These are phyloP conservation scores for Nematocida displodere DNA, from an alignment of 371 early-diverging fungal genomes.

Conservation along the genomic window DNA sequence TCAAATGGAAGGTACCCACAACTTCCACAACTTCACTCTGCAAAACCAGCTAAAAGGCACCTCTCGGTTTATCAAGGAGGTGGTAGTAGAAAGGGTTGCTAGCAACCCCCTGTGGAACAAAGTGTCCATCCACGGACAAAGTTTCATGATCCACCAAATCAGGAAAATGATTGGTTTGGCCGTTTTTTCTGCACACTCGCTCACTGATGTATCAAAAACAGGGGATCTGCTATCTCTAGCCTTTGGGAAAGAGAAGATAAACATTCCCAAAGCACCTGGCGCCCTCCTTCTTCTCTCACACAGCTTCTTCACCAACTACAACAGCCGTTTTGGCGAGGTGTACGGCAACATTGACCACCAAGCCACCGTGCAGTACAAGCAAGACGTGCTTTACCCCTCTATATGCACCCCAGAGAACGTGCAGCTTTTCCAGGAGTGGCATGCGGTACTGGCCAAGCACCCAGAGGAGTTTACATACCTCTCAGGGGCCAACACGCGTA, in stretches of 20 bases:
- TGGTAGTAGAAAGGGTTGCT: slow-evolving; percentile 64
- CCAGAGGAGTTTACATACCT: slow-evolving; percentile 36
- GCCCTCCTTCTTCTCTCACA: slow-evolving; percentile 81
- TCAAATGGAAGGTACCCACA: slow-evolving; percentile 75
- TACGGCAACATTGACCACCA: slow-evolving; percentile 37
- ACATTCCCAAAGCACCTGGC: slow-evolving; percentile 93
- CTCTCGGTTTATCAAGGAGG: slow-evolving; percentile 73
- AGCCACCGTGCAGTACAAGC: slow-evolving; percentile 34
- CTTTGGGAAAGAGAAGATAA: slow-evolving; percentile 70
- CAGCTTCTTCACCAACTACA: slow-evolving; percentile 64
- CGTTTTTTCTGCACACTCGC: slow-evolving; percentile 34
- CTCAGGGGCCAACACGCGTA: background rate
- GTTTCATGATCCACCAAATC: slow-evolving; percentile 96
- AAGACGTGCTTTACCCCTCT: slow-evolving; percentile 35
- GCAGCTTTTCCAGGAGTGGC: slow-evolving; percentile 37
- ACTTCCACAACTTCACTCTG: slow-evolving; percentile 90
- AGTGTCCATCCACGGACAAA: slow-evolving; percentile 83
- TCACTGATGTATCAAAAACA: slow-evolving; percentile 69
- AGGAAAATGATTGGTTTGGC: slow-evolving; percentile 78
- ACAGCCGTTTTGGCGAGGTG: slow-evolving; percentile 24
- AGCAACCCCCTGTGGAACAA: slow-evolving; percentile 80
- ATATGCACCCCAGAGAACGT: slow-evolving; percentile 33
- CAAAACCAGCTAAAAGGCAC: slow-evolving; percentile 71
- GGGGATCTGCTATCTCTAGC: slow-evolving; percentile 68
- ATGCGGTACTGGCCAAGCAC: slow-evolving; percentile 37